Percentiles rank a stretch among this genome's conserved stretches.
Evolutionary conservation across 495 filamentous ascomycete genomes (phyloP).

Genomic region (Parathielavia appendiculata): DNA sequence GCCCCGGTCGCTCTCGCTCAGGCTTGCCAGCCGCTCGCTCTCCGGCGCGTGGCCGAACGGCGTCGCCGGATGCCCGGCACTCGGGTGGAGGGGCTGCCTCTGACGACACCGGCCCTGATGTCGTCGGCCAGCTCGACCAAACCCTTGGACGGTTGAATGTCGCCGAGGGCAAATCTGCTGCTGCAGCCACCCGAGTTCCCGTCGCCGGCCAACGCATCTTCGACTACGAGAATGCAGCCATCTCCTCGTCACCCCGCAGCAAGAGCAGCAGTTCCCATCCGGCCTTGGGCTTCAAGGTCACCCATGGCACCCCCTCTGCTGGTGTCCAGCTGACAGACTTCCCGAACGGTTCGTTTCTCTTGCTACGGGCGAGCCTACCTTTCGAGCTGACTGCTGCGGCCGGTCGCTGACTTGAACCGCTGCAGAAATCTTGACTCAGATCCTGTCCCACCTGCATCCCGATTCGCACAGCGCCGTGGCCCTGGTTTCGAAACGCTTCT

Average conservation of each 20-base stretch:
- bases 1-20: constrained; percentile 53
- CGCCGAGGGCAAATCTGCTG: constrained; percentile 17
- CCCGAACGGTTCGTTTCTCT: constrained; percentile 66
- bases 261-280: constrained; percentile 41
- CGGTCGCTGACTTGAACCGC: constrained; percentile 25
- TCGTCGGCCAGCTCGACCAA: constrained; percentile 32
- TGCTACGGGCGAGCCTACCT: neutral
- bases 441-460: constrained; percentile 82
- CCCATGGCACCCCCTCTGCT: constrained; percentile 44
- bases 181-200: neutral
- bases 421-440: constrained; percentile 83
- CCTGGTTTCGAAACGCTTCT: constrained; percentile 79
- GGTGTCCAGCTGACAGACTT: constrained; percentile 58
- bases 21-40: constrained; percentile 32
- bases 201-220: constrained; percentile 57
- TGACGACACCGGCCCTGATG: constrained; percentile 28
- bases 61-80: constrained; percentile 29
- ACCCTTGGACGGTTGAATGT: constrained; percentile 42
- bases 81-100: constrained; percentile 12
- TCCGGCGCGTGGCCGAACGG: constrained; percentile 27
- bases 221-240: constrained; percentile 65
- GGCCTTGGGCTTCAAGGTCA: constrained; percentile 56
- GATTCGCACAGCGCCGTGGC: constrained; percentile 70
- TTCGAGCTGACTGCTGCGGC: neutral
- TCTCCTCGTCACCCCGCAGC: constrained; percentile 34